Percentiles rank a stretch among this genome's conserved stretches.
Evolutionary conservation across 2,329 filamentous ascomycete genomes (phyloP).

Genomic region (Fusarium cicatricum): DNA sequence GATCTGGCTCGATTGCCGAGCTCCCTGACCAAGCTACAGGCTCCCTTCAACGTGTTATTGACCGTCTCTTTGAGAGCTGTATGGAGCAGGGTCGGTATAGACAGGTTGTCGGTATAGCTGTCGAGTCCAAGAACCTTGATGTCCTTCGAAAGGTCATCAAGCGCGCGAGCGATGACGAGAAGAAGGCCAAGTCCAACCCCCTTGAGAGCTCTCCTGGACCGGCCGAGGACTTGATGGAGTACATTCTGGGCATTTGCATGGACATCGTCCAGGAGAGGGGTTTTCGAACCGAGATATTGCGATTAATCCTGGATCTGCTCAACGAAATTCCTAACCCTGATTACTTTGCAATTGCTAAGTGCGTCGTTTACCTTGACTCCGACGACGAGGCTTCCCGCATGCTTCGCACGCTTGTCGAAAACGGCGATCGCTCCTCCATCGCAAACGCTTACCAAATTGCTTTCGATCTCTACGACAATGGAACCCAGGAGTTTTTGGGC

Average conservation of each 20-base stretch:
- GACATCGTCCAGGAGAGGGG: conserved; percentile 94
- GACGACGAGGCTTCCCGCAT: conserved; percentile 90
- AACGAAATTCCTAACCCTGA: conserved; percentile 92
- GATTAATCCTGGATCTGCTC: conserved; percentile 92
- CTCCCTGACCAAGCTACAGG: conserved; percentile 75
- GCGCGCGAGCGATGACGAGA: conserved; percentile 87
- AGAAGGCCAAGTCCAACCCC: conserved; percentile 67
- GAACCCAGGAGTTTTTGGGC: conserved; percentile 93
- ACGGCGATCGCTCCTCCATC: conserved; percentile 78
- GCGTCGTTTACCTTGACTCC: conserved; percentile 93
- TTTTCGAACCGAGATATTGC: conserved; percentile 83
- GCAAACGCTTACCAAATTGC: conserved; percentile 96
- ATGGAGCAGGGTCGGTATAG: conserved; percentile 86
- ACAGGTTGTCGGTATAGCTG: conserved; percentile 95
- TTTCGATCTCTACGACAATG: conserved; percentile 98
- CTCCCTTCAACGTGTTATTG: conserved; percentile 82
- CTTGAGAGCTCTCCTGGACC: conserved; percentile 62
- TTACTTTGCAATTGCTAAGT: conserved; percentile 98
- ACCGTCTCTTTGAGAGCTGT: conserved; percentile 90
- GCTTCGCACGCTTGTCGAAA: conserved; percentile 80
- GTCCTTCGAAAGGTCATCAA: conserved; percentile 88
- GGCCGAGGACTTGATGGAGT: conserved; percentile 95
- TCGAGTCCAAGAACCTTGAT: conserved; percentile 92
- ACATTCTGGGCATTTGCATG: conserved; percentile 95
- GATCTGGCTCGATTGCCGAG: conserved; percentile 69